Percentiles rank a stretch among this genome's conserved stretches.
phyloP scores from a whole-genome alignment of 345 rosid species.

The Isatis tinctoria region DNA sequence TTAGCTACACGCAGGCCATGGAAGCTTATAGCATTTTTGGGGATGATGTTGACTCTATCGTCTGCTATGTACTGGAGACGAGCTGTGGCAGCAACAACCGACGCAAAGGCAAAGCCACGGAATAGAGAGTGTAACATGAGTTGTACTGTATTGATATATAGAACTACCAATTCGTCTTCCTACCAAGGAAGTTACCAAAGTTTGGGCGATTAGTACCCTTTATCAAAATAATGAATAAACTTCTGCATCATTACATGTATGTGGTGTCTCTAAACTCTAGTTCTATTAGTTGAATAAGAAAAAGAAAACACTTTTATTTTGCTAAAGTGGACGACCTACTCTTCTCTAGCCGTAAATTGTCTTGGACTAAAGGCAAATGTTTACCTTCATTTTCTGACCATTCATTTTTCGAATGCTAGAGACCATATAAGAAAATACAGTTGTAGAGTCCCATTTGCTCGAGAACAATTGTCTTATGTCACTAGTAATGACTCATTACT shows the following conservation, averaged over 20 bases:
- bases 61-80: conserved; percentile 82
- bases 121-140: conserved; percentile 38
- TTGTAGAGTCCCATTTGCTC: too few species aligned
- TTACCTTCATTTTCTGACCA: too few species aligned
- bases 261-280: not conserved
- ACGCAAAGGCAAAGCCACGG: conserved; percentile 55
- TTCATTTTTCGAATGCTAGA: too few species aligned
- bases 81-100: conserved; percentile 45
- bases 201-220: conserved; percentile 13
- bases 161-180: conserved; percentile 10
- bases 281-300: not conserved
- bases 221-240: conserved; percentile 19
- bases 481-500: too few species aligned
- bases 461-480: too few species aligned
- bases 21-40: conserved; percentile 97
- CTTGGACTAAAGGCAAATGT: too few species aligned
- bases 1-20: conserved; percentile 75
- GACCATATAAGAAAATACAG: too few species aligned
- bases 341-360: too few species aligned
- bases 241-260: conserved; percentile 13
- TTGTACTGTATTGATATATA: conserved; percentile 10
- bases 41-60: conserved; percentile 93
- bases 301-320: not conserved
- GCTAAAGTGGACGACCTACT: too few species aligned
- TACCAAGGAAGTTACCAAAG: not conserved